A percentile compares a stretch with the other conserved stretches of the same genome.
These are phyloP conservation scores for Parmelia sp. DNA, from an alignment of 495 filamentous ascomycete species.

Conservation along the genomic window DNA sequence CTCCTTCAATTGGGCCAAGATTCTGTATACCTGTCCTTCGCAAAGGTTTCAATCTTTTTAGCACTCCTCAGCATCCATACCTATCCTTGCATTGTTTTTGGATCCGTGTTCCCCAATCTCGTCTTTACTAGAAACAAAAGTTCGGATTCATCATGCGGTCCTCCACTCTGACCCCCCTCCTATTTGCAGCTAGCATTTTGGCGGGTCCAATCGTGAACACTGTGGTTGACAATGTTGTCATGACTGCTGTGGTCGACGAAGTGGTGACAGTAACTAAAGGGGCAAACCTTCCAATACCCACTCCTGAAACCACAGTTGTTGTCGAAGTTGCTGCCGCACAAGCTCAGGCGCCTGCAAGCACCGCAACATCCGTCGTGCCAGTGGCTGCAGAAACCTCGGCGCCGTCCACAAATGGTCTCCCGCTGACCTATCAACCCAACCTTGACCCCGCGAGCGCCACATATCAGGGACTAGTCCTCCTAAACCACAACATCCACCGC, in stretches of 20 bases:
- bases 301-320: conserved; percentile 5
- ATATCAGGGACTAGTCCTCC: conserved; percentile 47
- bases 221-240: conserved; percentile 46
- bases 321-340: not conserved
- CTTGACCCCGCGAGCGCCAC: conserved; percentile 24
- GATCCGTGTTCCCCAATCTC: not conserved
- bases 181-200: conserved; percentile 56
- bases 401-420: conserved; percentile 20
- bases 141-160: conserved; percentile 56
- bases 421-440: conserved; percentile 19
- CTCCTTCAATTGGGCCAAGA: not conserved
- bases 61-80: not conserved
- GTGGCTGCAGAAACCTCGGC: conserved; percentile 15
- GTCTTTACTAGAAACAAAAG: not conserved
- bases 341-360: not conserved
- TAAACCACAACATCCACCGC: conserved; percentile 83
- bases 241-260: conserved; percentile 56
- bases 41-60: not conserved
- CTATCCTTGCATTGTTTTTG: not conserved
- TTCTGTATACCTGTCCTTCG: not conserved
- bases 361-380: conserved; percentile 6
- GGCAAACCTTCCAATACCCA: conserved; percentile 16
- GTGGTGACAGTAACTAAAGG: conserved; percentile 33
- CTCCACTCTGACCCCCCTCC: conserved; percentile 53
- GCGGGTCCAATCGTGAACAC: conserved; percentile 50